Conservation (phyloP, 2,329 filamentous ascomycete species). For the Pseudocercospora macadamiae region DNA sequence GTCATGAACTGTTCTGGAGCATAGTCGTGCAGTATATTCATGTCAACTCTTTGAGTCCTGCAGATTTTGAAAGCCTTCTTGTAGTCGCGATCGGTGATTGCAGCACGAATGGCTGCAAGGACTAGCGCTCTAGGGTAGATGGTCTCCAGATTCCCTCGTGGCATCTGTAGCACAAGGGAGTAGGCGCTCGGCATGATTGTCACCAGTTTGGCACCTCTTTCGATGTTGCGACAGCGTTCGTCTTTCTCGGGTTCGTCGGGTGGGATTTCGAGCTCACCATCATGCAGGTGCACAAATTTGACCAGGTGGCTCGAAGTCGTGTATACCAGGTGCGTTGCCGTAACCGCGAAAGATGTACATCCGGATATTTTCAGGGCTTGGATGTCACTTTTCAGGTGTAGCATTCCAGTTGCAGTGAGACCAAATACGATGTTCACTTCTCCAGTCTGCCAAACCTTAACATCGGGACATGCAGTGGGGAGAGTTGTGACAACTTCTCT, state of each 20-base stretch:
- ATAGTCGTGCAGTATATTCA: slow-evolving; percentile 97
- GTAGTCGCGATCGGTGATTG: slow-evolving; percentile 81
- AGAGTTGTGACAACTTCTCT: slow-evolving; percentile 20
- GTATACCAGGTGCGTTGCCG: slow-evolving; percentile 80
- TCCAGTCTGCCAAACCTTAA: slow-evolving; percentile 41
- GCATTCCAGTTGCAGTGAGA: slow-evolving; percentile 72
- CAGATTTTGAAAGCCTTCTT: slow-evolving; percentile 83
- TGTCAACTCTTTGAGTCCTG: slow-evolving; percentile 89
- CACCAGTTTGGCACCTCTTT: slow-evolving; percentile 83
- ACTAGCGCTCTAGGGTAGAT: slow-evolving; percentile 93
- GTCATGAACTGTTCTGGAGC: slow-evolving; percentile 82
- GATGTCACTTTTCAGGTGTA: slow-evolving; percentile 56
- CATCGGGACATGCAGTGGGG: slow-evolving; percentile 31
- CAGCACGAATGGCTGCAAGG: slow-evolving; percentile 80
- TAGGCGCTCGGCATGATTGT: slow-evolving; percentile 88
- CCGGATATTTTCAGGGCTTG: slow-evolving; percentile 75
- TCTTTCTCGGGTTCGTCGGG: slow-evolving; percentile 87
- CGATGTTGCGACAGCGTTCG: slow-evolving; percentile 88
- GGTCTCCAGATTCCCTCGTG: slow-evolving; percentile 91
- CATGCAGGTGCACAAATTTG: slow-evolving; percentile 85
- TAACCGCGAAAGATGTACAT: slow-evolving; percentile 87
- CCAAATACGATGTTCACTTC: slow-evolving; percentile 57
- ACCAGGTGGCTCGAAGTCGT: slow-evolving; percentile 91
- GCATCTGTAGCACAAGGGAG: slow-evolving; percentile 89
- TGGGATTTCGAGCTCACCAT: slow-evolving; percentile 74